These are phyloP conservation scores for Zymoseptoria brevis DNA, from an alignment of 2,329 filamentous ascomycete species.

Conservation along the genomic window DNA sequence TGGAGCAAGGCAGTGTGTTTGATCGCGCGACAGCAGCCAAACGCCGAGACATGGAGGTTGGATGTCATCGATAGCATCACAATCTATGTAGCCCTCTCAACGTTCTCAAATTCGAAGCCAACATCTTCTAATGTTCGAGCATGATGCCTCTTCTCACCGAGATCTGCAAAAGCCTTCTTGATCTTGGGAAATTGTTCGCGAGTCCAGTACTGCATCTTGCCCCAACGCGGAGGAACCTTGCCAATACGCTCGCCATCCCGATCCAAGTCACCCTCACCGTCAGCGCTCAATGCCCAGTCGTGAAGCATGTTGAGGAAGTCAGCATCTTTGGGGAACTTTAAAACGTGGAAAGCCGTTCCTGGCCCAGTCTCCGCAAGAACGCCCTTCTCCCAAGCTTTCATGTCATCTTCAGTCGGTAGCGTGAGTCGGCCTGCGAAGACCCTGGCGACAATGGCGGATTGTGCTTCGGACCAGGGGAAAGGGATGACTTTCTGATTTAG, in stretches of 20 bases:
- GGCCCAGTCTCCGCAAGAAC: conserved; percentile 34
- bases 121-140: conserved; percentile 63
- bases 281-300: conserved; percentile 49
- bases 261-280: conserved; percentile 18
- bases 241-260: conserved; percentile 31
- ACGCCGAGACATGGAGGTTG: neutral
- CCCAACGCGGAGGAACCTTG: conserved; percentile 65
- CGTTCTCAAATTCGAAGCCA: conserved; percentile 41
- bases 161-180: conserved; percentile 61
- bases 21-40: neutral
- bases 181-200: conserved; percentile 60
- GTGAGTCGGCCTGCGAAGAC: conserved; percentile 64
- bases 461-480: conserved; percentile 71
- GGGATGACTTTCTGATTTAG: conserved; percentile 81
- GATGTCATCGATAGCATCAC: neutral
- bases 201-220: conserved; percentile 62
- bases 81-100: neutral
- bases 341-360: conserved; percentile 46
- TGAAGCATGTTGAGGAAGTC: conserved; percentile 62
- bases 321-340: conserved; percentile 55
- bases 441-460: conserved; percentile 67
- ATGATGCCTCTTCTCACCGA: conserved; percentile 48
- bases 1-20: conserved; percentile 1
- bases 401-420: conserved; percentile 56
- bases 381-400: conserved; percentile 59